Evolutionary conservation across 1,139 yeast species (phyloP).

Genomic region (Kazachstania sp.): DNA sequence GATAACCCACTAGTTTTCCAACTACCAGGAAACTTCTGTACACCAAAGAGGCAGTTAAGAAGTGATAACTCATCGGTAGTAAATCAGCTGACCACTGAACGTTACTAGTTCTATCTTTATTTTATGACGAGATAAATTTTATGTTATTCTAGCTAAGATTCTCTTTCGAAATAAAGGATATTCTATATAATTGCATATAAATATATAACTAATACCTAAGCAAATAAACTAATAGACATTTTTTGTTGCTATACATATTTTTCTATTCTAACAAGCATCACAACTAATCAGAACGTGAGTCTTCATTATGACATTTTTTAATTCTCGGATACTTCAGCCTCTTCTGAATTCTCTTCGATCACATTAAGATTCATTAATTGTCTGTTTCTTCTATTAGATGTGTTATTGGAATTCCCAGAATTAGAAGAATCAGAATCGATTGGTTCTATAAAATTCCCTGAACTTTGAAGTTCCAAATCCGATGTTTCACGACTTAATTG

Average conservation of each 20-base stretch:
- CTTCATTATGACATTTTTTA: neutral
- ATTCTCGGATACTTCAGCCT: neutral
- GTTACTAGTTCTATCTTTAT: too few relatives aligned
- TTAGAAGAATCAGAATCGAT: neutral
- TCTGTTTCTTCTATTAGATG: neutral
- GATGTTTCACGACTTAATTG: neutral
- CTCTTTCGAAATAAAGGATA: too few relatives aligned
- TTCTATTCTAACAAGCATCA: too few relatives aligned
- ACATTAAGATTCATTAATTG: slow-evolving; percentile 9
- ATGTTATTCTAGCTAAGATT: too few relatives aligned
- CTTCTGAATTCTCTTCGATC: slow-evolving; percentile 13
- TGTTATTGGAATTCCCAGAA: neutral
- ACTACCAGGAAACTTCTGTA: neutral
- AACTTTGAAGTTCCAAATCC: neutral
- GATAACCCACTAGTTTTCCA: neutral
- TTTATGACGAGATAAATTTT: too few relatives aligned
- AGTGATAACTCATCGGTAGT: neutral
- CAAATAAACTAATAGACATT: too few relatives aligned
- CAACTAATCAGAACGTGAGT: too few relatives aligned
- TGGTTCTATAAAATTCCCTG: neutral
- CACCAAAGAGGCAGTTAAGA: neutral
- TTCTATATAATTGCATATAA: too few relatives aligned
- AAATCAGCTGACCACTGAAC: too few relatives aligned
- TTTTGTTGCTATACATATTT: too few relatives aligned
- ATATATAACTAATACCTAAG: too few relatives aligned